Evolutionary conservation across 768 basidiomycete genomes (phyloP).

Genomic region (Fomitopsis serialis): DNA sequence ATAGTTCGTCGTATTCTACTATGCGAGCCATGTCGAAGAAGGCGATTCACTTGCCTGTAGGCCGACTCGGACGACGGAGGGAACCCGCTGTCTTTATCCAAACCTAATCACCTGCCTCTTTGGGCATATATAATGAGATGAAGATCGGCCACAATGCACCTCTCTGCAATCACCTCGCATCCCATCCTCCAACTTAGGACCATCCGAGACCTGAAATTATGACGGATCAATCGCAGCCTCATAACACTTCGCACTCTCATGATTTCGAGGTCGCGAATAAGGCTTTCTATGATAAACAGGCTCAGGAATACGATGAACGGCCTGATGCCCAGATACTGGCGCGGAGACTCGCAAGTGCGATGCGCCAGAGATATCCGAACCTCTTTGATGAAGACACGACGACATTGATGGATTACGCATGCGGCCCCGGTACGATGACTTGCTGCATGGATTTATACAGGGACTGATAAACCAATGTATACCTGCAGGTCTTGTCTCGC

Average conservation of each 20-base stretch:
- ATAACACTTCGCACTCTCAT: background rate
- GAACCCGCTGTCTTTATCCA: too few species aligned
- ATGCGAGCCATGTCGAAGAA: too few species aligned
- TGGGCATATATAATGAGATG: background rate
- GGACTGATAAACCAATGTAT: background rate
- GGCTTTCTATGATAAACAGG: conserved; percentile 12
- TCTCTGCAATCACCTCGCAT: background rate
- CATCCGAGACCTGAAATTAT: background rate
- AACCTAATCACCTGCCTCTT: background rate
- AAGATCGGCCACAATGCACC: background rate
- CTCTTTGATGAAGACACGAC: conserved; percentile 52
- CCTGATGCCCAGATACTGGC: background rate
- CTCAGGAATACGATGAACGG: conserved; percentile 7
- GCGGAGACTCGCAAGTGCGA: conserved; percentile 14
- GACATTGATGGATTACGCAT: conserved; percentile 67
- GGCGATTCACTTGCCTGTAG: too few species aligned
- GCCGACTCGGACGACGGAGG: too few species aligned
- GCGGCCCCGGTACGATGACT: conserved; percentile 51
- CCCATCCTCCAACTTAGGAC: background rate
- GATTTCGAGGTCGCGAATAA: conserved; percentile 11
- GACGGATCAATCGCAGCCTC: background rate
- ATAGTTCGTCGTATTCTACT: too few species aligned
- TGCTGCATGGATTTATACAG: background rate
- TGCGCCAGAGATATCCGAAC: conserved; percentile 22
- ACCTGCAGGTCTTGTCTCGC: conserved; percentile 65